A percentile compares a stretch with the other conserved stretches of the same genome.
These are phyloP conservation scores for Gracilaria domingensis DNA, from an alignment of 23 red algal genomes.

Conservation along the genomic window DNA sequence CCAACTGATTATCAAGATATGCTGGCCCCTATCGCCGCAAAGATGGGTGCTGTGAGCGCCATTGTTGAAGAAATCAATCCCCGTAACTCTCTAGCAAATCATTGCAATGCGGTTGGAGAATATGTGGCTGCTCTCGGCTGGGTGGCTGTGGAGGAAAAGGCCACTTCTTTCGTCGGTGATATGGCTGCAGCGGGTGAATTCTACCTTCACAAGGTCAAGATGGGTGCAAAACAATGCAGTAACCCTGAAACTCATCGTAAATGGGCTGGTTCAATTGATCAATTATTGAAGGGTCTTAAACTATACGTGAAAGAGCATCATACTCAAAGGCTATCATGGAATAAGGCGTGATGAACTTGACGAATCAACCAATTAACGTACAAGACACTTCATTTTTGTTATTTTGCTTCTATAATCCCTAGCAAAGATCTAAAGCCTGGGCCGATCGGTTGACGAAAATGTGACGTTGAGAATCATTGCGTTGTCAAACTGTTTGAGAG, in stretches of 20 bases:
- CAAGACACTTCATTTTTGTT: neutral
- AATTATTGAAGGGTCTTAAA: constrained; percentile 69
- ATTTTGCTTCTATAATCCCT: neutral
- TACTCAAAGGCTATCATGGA: constrained; percentile 77
- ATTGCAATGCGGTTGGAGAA: constrained; percentile 79
- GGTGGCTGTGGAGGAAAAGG: constrained; percentile 84
- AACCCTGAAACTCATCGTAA: constrained; percentile 58
- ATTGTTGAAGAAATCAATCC: constrained; percentile 39
- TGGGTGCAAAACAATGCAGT: constrained; percentile 70
- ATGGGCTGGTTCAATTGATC: constrained; percentile 70
- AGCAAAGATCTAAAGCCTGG: neutral
- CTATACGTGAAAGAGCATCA: constrained; percentile 83
- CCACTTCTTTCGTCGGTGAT: constrained; percentile 74
- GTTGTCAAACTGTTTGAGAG: too few species aligned
- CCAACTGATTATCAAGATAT: constrained; percentile 66
- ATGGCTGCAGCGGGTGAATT: constrained; percentile 76
- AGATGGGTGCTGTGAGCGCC: constrained; percentile 64
- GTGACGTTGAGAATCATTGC: too few species aligned
- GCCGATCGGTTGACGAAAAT: too few species aligned
- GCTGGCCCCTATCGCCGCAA: constrained; percentile 54
- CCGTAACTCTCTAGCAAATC: constrained; percentile 55
- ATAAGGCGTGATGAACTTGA: constrained; percentile 3
- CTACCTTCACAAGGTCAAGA: constrained; percentile 80
- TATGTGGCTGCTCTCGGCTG: constrained; percentile 76
- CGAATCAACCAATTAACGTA: neutral